phyloP scores from a whole-genome alignment of 768 basidiomycete genomes.

The Suillus lakei region DNA sequence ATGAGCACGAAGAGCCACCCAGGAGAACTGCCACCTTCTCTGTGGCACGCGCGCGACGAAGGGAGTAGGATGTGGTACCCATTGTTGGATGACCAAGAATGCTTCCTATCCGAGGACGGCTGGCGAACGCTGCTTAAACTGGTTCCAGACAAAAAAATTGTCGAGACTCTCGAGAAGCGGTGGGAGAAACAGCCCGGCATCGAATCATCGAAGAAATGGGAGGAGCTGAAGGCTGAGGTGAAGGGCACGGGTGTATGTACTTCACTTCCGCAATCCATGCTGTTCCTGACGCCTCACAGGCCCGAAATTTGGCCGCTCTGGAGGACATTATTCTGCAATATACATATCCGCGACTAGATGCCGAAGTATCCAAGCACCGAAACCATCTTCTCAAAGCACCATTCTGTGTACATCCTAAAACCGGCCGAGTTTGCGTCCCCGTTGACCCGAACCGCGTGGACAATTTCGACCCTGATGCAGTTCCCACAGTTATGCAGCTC shows the following conservation, averaged over 20 bases:
- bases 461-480: slow-evolving; percentile 80
- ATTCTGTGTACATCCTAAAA: slow-evolving; percentile 96
- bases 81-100: slow-evolving; percentile 82
- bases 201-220: slow-evolving; percentile 77
- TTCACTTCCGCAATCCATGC: slow-evolving; percentile 1
- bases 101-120: slow-evolving; percentile 71
- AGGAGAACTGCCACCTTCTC: slow-evolving; percentile 66
- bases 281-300: slow-evolving; percentile 10
- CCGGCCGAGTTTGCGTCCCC: slow-evolving; percentile 94
- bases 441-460: slow-evolving; percentile 78
- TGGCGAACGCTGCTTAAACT: slow-evolving; percentile 77
- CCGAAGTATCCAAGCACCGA: slow-evolving; percentile 95
- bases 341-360: slow-evolving; percentile 95
- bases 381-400: slow-evolving; percentile 98
- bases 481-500: slow-evolving; percentile 89
- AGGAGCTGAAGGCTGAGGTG: slow-evolving; percentile 53
- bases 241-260: not conserved
- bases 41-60: slow-evolving; percentile 58
- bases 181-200: slow-evolving; percentile 61
- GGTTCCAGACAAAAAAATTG: slow-evolving; percentile 66
- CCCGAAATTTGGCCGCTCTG: slow-evolving; percentile 53
- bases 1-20: slow-evolving; percentile 26
- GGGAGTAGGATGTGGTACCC: slow-evolving; percentile 63
- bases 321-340: slow-evolving; percentile 93
- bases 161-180: slow-evolving; percentile 50